Percentiles rank a stretch among this genome's conserved stretches.
phyloP scores from a whole-genome alignment of 2,329 filamentous ascomycete species.

The Pleomassaria siparia region DNA sequence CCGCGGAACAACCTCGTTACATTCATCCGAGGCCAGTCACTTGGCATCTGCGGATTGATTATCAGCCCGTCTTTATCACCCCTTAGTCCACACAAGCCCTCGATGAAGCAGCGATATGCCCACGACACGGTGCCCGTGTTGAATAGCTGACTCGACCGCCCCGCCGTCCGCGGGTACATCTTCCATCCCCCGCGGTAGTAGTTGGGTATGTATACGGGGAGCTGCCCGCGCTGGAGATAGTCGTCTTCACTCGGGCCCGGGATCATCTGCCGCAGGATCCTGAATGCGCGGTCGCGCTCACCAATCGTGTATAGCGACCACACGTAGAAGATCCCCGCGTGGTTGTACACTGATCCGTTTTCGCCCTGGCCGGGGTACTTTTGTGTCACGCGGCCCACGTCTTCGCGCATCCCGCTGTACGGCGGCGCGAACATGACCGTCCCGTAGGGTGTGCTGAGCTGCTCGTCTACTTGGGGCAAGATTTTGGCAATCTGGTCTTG shows the following conservation, averaged over 20 bases:
- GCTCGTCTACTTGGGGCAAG: conserved; percentile 53
- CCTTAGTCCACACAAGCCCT: conserved; percentile 57
- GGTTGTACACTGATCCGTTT: conserved; percentile 62
- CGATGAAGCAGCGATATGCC: conserved; percentile 58
- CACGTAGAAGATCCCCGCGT: conserved; percentile 58
- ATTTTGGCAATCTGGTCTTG: conserved; percentile 48
- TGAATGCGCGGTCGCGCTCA: conserved; percentile 54
- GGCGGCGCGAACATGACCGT: conserved; percentile 59
- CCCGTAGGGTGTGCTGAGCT: conserved; percentile 57
- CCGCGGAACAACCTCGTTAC: conserved; percentile 54
- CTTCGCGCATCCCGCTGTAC: conserved; percentile 59
- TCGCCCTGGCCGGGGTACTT: conserved; percentile 61
- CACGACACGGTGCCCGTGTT: conserved; percentile 61
- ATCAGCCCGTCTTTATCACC: conserved; percentile 52
- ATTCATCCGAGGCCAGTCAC: conserved; percentile 52
- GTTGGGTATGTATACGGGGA: conserved; percentile 61
- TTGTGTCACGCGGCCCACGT: conserved; percentile 60
- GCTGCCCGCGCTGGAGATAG: conserved; percentile 55
- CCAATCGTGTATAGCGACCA: conserved; percentile 56
- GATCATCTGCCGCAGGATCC: conserved; percentile 55
- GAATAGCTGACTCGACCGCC: conserved; percentile 59
- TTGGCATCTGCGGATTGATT: conserved; percentile 55
- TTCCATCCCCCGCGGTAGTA: conserved; percentile 59
- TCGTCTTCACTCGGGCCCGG: conserved; percentile 56
- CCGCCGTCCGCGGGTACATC: conserved; percentile 55